These are phyloP conservation scores for Primulina tabacum DNA, from an alignment of 257 asterid genomes.

Conservation along the genomic window DNA sequence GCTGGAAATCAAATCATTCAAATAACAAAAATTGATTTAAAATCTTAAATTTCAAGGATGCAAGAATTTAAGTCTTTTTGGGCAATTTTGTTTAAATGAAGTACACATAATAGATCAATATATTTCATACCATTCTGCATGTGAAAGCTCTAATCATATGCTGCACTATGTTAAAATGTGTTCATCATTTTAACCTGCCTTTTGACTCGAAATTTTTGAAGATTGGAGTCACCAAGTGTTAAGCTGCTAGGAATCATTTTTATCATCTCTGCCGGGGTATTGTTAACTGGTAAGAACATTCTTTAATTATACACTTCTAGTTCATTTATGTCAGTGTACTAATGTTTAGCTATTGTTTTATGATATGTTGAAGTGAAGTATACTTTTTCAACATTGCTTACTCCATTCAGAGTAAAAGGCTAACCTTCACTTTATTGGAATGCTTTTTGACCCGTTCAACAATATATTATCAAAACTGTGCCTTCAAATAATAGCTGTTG, in stretches of 20 bases:
- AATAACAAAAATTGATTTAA: no score
- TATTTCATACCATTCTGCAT: neutral
- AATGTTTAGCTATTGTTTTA: neutral
- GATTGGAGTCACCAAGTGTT: conserved; percentile 97
- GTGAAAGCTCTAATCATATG: conserved; percentile 1
- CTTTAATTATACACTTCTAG: conserved; percentile 3
- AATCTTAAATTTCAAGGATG: neutral
- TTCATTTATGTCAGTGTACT: neutral
- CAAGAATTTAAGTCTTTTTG: neutral
- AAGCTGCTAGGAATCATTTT: conserved; percentile 84
- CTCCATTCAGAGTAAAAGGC: neutral
- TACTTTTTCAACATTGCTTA: neutral
- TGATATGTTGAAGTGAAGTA: neutral
- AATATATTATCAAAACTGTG: neutral
- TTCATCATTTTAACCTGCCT: conserved; percentile 21
- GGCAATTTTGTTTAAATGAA: conserved; percentile 2
- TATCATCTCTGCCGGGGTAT: conserved; percentile 74
- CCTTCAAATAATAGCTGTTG: conserved; percentile 4
- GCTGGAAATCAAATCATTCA: neutral
- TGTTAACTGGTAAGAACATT: conserved; percentile 72
- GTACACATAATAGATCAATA: neutral
- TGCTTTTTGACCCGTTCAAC: neutral
- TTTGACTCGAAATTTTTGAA: conserved; percentile 37
- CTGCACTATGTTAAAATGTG: neutral
- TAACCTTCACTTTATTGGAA: neutral